phyloP scores from a whole-genome alignment of 257 asterid genomes.

The Rubia yunnanensis region DNA sequence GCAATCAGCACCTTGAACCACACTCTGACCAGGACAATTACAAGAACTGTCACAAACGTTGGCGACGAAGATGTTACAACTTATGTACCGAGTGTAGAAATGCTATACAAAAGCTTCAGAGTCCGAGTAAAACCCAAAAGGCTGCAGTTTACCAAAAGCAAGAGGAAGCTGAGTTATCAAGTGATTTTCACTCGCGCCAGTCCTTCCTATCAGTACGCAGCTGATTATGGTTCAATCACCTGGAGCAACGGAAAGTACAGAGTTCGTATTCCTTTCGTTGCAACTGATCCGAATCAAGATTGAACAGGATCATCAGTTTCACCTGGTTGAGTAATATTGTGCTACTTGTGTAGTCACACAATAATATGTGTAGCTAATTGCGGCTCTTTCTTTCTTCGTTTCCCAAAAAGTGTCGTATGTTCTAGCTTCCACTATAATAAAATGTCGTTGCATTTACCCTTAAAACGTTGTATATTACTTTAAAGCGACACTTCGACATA shows the following conservation, averaged over 20 bases:
- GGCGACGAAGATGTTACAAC: slow-evolving; percentile 47
- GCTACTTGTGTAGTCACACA: too few relatives aligned
- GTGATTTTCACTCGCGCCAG: slow-evolving; percentile 33
- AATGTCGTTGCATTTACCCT: too few relatives aligned
- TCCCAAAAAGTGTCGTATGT: too few relatives aligned
- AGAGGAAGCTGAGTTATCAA: slow-evolving; percentile 38
- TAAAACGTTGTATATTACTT: too few relatives aligned
- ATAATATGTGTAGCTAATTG: too few relatives aligned
- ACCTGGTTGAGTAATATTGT: too few relatives aligned
- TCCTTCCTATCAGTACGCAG: slow-evolving; percentile 12
- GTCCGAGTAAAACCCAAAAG: slow-evolving; percentile 48
- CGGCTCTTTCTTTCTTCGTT: too few relatives aligned
- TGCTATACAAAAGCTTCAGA: slow-evolving; percentile 23
- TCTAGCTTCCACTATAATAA: too few relatives aligned
- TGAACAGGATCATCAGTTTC: too few relatives aligned
- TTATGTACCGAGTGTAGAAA: slow-evolving; percentile 39
- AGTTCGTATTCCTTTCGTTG: slow-evolving; percentile 67
- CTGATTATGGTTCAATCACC: slow-evolving; percentile 61
- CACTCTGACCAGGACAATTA: slow-evolving; percentile 29
- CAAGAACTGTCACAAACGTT: slow-evolving; percentile 51
- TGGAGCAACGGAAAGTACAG: slow-evolving; percentile 52
- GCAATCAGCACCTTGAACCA: slow-evolving; percentile 31
- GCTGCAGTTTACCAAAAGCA: slow-evolving; percentile 43
- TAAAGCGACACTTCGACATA: too few relatives aligned
- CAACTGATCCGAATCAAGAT: not conserved